Evolutionary conservation across 1,284 basidiomycete species (phyloP).

Genomic region (Lignosus rhinocerotis): DNA sequence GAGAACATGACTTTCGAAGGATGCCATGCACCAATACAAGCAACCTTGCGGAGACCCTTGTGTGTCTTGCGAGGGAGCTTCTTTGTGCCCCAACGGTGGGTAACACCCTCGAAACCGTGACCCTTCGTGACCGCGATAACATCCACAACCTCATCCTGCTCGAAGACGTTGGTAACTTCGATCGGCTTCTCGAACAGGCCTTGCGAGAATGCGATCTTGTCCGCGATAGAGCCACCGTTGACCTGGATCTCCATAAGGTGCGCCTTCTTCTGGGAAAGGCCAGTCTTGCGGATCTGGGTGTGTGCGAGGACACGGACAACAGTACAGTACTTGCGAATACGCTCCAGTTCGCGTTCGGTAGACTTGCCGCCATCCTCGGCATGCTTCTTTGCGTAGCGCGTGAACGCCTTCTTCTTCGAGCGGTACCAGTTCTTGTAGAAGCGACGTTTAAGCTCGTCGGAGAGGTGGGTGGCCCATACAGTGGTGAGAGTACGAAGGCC

Average conservation of each 20-base stretch:
- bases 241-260: conserved; percentile 99
- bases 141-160: conserved; percentile 97
- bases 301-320: conserved; percentile 99
- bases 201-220: conserved; percentile 98
- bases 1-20: conserved; percentile 99
- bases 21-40: conserved; percentile 99
- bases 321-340: conserved; percentile 99
- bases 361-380: conserved; percentile 95
- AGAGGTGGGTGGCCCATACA: conserved; percentile 84
- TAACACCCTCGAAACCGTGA: conserved; percentile 99
- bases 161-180: conserved; percentile 85
- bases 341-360: conserved; percentile 94
- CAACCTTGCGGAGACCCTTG: conserved; percentile 99
- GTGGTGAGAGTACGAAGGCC: conserved; percentile 89
- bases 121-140: conserved; percentile 99
- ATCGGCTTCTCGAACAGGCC: conserved; percentile 97
- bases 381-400: conserved; percentile 98
- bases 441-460: conserved; percentile 93
- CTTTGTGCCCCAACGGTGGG: conserved; percentile 99
- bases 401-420: conserved; percentile 99
- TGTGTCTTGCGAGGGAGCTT: conserved; percentile 99
- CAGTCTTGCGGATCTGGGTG: conserved; percentile 98
- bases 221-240: conserved; percentile 95
- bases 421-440: conserved; percentile 99
- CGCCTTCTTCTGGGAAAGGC: conserved; percentile 98